phyloP scores from a whole-genome alignment of 2,329 filamentous ascomycete genomes.

The Byssothecium circinans region DNA sequence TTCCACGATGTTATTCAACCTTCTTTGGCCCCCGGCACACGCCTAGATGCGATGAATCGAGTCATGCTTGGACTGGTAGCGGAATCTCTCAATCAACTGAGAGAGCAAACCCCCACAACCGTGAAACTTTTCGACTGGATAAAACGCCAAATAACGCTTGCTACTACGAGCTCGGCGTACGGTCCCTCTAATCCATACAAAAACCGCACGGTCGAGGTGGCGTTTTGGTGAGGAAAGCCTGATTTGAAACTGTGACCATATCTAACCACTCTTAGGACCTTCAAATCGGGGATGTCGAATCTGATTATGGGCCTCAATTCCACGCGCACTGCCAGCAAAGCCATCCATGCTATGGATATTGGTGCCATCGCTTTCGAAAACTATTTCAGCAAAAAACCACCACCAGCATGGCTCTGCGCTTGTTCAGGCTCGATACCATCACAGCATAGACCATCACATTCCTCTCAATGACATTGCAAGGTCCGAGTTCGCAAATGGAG shows the following conservation, averaged over 20 bases:
- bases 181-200: constrained; percentile 43
- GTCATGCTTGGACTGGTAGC: constrained; percentile 33
- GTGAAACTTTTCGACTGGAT: constrained; percentile 20
- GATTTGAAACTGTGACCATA: not conserved
- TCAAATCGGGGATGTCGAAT: not conserved
- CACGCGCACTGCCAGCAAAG: constrained; percentile 26
- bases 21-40: constrained; percentile 32
- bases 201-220: constrained; percentile 29
- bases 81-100: constrained; percentile 16
- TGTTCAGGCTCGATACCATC: constrained; percentile 36
- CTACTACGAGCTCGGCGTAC: constrained; percentile 42
- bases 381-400: constrained; percentile 40
- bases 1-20: constrained; percentile 31
- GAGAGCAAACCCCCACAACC: not conserved
- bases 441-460: constrained; percentile 29
- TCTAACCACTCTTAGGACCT: not conserved
- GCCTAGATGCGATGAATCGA: constrained; percentile 43
- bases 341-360: constrained; percentile 27
- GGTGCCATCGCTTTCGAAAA: constrained; percentile 40
- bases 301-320: constrained; percentile 18
- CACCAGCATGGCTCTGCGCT: constrained; percentile 39
- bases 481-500: constrained; percentile 40
- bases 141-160: constrained; percentile 30
- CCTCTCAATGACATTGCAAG: constrained; percentile 40
- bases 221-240: constrained; percentile 33